Base-by-base conservation (phyloP, 2,329 filamentous ascomycete genomes). In the Fusarium brachygibbosum region DNA sequence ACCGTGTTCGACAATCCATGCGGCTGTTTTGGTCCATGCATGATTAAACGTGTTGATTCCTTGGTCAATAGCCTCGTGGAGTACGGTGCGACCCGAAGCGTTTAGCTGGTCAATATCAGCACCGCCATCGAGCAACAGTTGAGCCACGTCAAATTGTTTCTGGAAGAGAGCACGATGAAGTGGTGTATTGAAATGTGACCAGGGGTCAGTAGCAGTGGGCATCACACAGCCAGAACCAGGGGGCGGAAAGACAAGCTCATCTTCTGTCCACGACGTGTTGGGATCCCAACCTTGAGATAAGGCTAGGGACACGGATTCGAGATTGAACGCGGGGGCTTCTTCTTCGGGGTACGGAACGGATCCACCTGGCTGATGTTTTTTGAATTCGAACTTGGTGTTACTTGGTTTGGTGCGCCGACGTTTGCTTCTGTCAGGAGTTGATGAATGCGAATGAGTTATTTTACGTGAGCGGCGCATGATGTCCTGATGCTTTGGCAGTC, bases 111-210 rank as follows among this genome's bases (percentile, higher is more conserved):
- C 21, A 14, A 49, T 34, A 34, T 49, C 7, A 14, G 31, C 45
- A 10, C 45, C 45, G 19, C 4, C 31, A 34, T 49, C 45, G 2
- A 49, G 31, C 31, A 49, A 34, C 1, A 34, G 7, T 10, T 49
- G 29, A 14, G 45, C 45, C 11, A 49, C 45, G 5, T 49, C 45
- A 14, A 34, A 34, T 3, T 49, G 45, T 10, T 14, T 34, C 29
- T 34, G 10, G 7, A 13, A 25, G 16, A 49, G 45, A n/a, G 45
- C 31, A 9, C 31, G 45, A 10, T 49, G 45, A 10, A 49, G 7
- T 10, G 45, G 45, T 34, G 45, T 49, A 7, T 49, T 49, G 16
- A 49, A 49, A 34, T 49, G 19, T 3, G 45, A 49, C 45, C 45
- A 49, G 2, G 45, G 45, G 1, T 34, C 31, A n/a, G 14, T 14